phyloP scores from a whole-genome alignment of 2,329 filamentous ascomycete genomes.

The Microsporum ferrugineum region DNA sequence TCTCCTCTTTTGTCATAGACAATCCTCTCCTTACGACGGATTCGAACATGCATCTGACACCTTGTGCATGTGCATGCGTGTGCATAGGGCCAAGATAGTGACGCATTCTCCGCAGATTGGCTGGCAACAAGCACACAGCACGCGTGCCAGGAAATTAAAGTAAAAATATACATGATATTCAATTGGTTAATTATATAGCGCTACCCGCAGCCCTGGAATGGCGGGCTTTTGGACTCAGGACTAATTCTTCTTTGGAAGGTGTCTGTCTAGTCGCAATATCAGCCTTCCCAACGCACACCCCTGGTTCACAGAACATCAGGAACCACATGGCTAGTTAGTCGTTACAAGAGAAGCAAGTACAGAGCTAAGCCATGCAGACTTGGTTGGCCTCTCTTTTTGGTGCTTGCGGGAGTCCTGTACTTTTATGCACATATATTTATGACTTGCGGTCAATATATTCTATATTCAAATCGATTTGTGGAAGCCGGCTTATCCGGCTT shows the following conservation, averaged over 20 bases:
- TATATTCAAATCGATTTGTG: background rate
- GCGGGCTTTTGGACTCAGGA: background rate
- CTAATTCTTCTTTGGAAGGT: slow-evolving; percentile 2
- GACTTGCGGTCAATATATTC: background rate
- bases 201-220: background rate
- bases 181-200: background rate
- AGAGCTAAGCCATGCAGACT: background rate
- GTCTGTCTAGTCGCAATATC: background rate
- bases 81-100: background rate
- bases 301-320: background rate
- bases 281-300: background rate
- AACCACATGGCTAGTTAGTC: background rate
- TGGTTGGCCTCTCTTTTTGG: background rate
- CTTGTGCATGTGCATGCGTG: background rate
- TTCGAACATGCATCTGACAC: slow-evolving; percentile 1
- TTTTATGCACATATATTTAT: background rate
- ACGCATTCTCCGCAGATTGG: background rate
- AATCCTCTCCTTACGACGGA: background rate
- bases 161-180: background rate
- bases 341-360: background rate
- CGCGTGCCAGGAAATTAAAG: background rate
- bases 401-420: background rate
- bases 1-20: background rate
- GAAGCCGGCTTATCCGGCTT: background rate
- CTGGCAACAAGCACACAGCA: background rate